Evolutionary conservation across 371 early-diverging fungal genomes (phyloP).

Genomic region (Mortierella sp.): DNA sequence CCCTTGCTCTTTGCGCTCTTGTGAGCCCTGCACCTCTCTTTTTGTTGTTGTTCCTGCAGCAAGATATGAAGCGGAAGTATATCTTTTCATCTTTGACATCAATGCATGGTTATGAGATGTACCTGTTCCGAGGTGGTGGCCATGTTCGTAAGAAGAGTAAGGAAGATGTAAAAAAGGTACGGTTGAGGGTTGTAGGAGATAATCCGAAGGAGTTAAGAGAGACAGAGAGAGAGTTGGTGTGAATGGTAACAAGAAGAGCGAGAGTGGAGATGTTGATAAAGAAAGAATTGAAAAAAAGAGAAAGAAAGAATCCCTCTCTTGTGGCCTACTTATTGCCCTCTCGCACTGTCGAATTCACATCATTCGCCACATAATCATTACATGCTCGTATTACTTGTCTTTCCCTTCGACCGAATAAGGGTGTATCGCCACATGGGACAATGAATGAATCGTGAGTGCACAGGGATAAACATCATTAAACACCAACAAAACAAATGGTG

Average conservation of each 20-base stretch:
- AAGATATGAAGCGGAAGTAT: background rate
- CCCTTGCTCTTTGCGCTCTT: background rate
- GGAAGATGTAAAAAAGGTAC: background rate
- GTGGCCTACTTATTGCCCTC: background rate
- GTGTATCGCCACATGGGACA: slow-evolving; percentile 7
- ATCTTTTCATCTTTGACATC: background rate
- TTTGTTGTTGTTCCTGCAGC: background rate
- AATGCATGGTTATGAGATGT: slow-evolving; percentile 5
- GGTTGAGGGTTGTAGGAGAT: background rate
- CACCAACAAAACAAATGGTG: background rate
- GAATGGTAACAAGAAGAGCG: background rate
- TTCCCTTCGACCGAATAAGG: background rate
- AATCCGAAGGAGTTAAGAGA: background rate
- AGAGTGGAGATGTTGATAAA: background rate
- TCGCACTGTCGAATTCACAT: background rate
- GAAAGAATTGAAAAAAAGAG: background rate
- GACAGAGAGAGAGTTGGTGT: background rate
- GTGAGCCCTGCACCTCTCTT: background rate
- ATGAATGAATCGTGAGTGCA: background rate
- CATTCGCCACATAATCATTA: background rate
- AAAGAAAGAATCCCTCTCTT: background rate
- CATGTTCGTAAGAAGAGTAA: slow-evolving; percentile 4
- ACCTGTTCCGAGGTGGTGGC: slow-evolving; percentile 39
- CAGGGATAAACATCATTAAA: background rate
- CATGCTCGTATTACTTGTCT: background rate